Evolutionary conservation across 768 basidiomycete genomes (phyloP), one percentile per base, ranked within the genome.

Genomic region (Termitomyces bulborhizus): DNA sequence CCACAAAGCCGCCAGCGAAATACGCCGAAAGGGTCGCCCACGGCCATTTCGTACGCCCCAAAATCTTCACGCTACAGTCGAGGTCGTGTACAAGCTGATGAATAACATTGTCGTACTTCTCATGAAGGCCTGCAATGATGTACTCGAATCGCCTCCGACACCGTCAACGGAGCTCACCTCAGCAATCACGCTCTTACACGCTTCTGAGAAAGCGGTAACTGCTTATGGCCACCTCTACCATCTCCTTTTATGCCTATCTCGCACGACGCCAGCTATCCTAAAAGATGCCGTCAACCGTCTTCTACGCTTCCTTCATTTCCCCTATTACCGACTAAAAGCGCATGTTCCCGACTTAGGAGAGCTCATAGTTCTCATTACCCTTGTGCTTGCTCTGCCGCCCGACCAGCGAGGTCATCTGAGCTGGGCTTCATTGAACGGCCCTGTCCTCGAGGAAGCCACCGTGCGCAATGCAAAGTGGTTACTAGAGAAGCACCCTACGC

Each of bases 211-310:
- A 56, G 75, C 75, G 1, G 71, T 78, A 18, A 71, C 71, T 46
- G 68, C 75, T 0, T 77, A 77, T 60, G 76, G 76, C 54, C 77
- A 75, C 56, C 68, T 77, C 21, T 73, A 75, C 61, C 75, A 76
- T 57, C 71, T 76, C 41, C 57, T 76, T 31, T 67, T 72, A 51
- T 72, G 71, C 39, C 68, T 76, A 36, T 64, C 59, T 46, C 67
- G 68, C 12, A 58, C 62, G 16, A 65, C 64, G 34, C 64, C 71
- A 7, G 53, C 58, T 13, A 68, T 76, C 31, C 62, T 73, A 13
- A 57, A 60, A 16, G 73, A 69, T 39, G 73, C 74, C 18, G 68
- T 66, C 3, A 31, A 26, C 2, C 66, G 65, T 15, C 59, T 76
- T 7, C 61, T 63, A 15, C 54, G 56, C 1, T 76, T 76, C 60